phyloP scores from a whole-genome alignment of 306 rosid species.

The Myrica gale region DNA sequence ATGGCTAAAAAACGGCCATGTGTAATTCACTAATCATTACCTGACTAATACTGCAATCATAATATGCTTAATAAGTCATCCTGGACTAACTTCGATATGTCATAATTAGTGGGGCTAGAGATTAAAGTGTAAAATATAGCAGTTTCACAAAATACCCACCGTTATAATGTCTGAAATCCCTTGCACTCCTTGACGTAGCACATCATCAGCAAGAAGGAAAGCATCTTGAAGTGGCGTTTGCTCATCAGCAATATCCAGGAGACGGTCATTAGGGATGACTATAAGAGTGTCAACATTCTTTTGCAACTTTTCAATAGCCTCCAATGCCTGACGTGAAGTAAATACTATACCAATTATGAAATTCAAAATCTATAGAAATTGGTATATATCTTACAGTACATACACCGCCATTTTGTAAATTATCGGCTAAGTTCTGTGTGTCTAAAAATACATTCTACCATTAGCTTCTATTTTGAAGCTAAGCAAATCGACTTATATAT shows the following conservation, averaged over 20 bases:
- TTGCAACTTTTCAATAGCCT: slow-evolving; percentile 94
- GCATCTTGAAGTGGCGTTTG: slow-evolving; percentile 93
- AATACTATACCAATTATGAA: slow-evolving; percentile 5
- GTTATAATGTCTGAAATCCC: slow-evolving; percentile 96
- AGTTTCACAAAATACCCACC: slow-evolving; percentile 45
- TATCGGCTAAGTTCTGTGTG: not conserved
- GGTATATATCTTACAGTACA: not conserved
- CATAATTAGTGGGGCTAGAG: not conserved
- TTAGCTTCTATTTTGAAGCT: not conserved
- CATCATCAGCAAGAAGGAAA: slow-evolving; percentile 92
- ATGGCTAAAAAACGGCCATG: not conserved
- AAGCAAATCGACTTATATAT: not conserved
- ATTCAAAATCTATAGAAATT: not conserved
- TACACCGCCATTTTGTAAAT: not conserved
- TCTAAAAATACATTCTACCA: not conserved
- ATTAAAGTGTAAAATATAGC: slow-evolving; percentile 12
- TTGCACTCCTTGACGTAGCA: slow-evolving; percentile 94
- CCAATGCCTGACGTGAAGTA: slow-evolving; percentile 67
- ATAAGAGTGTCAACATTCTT: slow-evolving; percentile 94
- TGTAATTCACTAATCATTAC: not conserved
- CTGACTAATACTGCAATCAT: not conserved
- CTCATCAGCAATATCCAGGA: slow-evolving; percentile 92
- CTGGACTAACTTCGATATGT: not conserved
- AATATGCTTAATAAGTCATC: not conserved
- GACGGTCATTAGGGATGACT: slow-evolving; percentile 94